Evolutionary conservation across 2,329 filamentous ascomycete species (phyloP).

Genomic region (Ophiostoma pallidulum): DNA sequence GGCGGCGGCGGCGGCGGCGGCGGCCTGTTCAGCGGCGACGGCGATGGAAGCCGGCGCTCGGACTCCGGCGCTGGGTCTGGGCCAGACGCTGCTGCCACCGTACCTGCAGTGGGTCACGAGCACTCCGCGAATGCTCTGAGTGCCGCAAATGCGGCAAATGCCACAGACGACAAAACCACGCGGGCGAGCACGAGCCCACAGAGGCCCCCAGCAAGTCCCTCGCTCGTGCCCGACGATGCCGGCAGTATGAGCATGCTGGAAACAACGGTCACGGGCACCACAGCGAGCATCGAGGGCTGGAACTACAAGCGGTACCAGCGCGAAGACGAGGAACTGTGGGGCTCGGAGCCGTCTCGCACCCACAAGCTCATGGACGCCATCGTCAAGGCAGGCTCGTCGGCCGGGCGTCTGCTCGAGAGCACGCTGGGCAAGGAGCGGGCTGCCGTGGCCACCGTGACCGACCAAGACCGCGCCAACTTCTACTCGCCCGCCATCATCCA

Average conservation of each 20-base stretch:
- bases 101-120: neutral
- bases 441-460: conserved; percentile 29
- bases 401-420: conserved; percentile 43
- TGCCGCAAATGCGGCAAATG: neutral
- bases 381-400: conserved; percentile 48
- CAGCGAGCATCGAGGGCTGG: conserved; percentile 48
- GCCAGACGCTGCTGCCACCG: neutral
- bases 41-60: neutral
- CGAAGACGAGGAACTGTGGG: conserved; percentile 83
- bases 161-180: conserved; percentile 7
- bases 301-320: conserved; percentile 73
- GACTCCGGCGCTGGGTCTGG: neutral
- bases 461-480: conserved; percentile 45
- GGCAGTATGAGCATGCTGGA: conserved; percentile 30
- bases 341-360: conserved; percentile 43
- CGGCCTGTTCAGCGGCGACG: neutral
- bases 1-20: neutral
- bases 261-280: conserved; percentile 23
- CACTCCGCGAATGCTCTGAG: too few relatives aligned
- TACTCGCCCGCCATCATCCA: conserved; percentile 45
- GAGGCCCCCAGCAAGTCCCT: conserved; percentile 27
- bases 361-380: conserved; percentile 50
- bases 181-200: neutral
- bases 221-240: conserved; percentile 38
- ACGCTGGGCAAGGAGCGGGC: conserved; percentile 38